Conservation (phyloP, 768 basidiomycete species). For the Bullera alba region DNA sequence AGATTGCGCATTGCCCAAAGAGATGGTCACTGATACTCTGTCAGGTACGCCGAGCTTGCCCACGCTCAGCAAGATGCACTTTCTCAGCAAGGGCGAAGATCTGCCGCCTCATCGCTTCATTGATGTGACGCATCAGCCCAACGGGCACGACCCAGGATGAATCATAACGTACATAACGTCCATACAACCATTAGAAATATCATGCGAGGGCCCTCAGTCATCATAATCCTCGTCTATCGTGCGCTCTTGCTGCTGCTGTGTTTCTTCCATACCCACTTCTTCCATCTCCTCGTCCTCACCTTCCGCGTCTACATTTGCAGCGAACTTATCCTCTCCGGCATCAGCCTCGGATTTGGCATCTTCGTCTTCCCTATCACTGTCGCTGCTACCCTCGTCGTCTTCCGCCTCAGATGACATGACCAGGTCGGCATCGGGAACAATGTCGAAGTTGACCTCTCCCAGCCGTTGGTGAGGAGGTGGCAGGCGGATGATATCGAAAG, state of each 20-base stretch:
- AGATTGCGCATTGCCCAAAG: not conserved
- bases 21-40: not conserved
- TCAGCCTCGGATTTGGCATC: constrained; percentile 14
- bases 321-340: constrained; percentile 4
- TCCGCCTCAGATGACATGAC: constrained; percentile 5
- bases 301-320: constrained; percentile 11
- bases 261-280: constrained; percentile 25
- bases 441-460: constrained; percentile 47
- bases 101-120: too few species aligned
- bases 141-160: not conserved
- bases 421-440: constrained; percentile 39
- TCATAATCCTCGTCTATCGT: constrained; percentile 44
- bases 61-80: constrained; percentile 67
- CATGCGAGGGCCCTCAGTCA: constrained; percentile 8
- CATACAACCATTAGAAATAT: not conserved
- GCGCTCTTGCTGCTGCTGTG: constrained; percentile 13
- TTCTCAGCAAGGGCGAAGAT: too few species aligned
- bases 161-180: not conserved
- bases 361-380: constrained; percentile 14
- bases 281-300: constrained; percentile 39
- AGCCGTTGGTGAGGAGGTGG: constrained; percentile 47
- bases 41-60: constrained; percentile 65
- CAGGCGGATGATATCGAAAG: constrained; percentile 47
- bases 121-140: too few species aligned
- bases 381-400: constrained; percentile 3